phyloP scores from a whole-genome alignment of 2,329 filamentous ascomycete species.

The Thelonectria rubi region DNA sequence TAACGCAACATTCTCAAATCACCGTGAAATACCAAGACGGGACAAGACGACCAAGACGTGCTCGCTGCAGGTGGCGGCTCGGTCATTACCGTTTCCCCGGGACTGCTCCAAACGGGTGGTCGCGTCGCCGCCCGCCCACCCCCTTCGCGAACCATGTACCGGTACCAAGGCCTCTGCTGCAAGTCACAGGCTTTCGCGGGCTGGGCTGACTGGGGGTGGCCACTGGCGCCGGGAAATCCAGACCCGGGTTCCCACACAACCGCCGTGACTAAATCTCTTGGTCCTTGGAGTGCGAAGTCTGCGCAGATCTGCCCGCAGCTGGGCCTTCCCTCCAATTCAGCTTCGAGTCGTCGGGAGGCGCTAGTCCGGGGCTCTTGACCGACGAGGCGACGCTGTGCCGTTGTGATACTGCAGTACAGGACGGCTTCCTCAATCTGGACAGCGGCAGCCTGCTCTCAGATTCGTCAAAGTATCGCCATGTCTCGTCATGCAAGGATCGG shows the following conservation, averaged over 20 bases:
- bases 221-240: slow-evolving; percentile 21
- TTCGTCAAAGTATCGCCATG: slow-evolving; percentile 31
- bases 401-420: slow-evolving; percentile 10
- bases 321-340: slow-evolving; percentile 20
- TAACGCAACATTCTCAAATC: not conserved
- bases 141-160: slow-evolving; percentile 1
- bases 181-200: not conserved
- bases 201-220: not conserved
- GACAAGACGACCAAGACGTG: slow-evolving; percentile 25
- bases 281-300: slow-evolving; percentile 12
- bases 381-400: slow-evolving; percentile 26
- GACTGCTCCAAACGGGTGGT: slow-evolving; percentile 24
- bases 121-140: slow-evolving; percentile 7
- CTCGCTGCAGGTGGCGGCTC: slow-evolving; percentile 29
- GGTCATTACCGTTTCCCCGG: slow-evolving; percentile 34
- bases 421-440: not conserved
- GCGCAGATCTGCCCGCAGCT: slow-evolving; percentile 28
- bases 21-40: slow-evolving; percentile 24
- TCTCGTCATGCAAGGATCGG: slow-evolving; percentile 30
- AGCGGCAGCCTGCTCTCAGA: slow-evolving; percentile 21
- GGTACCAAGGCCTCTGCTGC: slow-evolving; percentile 4
- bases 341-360: not conserved
- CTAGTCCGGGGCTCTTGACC: slow-evolving; percentile 17
- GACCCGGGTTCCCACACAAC: slow-evolving; percentile 14
- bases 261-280: slow-evolving; percentile 28